A percentile compares a stretch with the other conserved stretches of the same genome.
phyloP scores from a whole-genome alignment of 1,284 basidiomycete genomes.

The Heterobasidion irregulare region DNA sequence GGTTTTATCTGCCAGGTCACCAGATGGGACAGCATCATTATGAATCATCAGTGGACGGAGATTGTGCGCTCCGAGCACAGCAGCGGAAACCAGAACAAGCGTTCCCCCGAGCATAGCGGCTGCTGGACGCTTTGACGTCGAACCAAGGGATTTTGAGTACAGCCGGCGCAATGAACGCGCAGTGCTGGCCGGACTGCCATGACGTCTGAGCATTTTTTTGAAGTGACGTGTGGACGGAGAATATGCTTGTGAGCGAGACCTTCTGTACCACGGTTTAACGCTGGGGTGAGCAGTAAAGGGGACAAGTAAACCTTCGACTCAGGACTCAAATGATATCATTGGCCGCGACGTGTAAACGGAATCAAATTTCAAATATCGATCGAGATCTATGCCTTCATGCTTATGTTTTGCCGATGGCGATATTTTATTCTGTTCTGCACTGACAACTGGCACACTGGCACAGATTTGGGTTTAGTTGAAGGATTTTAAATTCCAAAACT shows the following conservation, averaged over 20 bases:
- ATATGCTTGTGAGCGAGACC: too few relatives aligned
- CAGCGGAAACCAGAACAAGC: slow-evolving; percentile 12
- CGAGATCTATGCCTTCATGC: too few relatives aligned
- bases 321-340: background rate
- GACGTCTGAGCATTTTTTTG: background rate
- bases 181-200: background rate
- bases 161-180: slow-evolving; percentile 3
- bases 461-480: too few relatives aligned
- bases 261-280: too few relatives aligned
- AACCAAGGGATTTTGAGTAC: slow-evolving; percentile 2
- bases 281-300: too few relatives aligned
- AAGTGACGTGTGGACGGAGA: background rate
- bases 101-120: slow-evolving; percentile 3
- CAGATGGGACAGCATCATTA: slow-evolving; percentile 18
- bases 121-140: background rate
- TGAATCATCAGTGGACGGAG: slow-evolving; percentile 12
- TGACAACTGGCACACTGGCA: too few relatives aligned
- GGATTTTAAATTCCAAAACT: too few relatives aligned
- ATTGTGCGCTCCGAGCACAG: slow-evolving; percentile 12
- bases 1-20: background rate
- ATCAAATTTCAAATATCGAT: too few relatives aligned
- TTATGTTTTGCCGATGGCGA: too few relatives aligned
- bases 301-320: too few relatives aligned
- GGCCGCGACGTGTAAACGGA: too few relatives aligned
- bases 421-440: too few relatives aligned